Evolutionary conservation across 441 rosid species (phyloP).

Genomic region (Aquilaria agallochum): DNA sequence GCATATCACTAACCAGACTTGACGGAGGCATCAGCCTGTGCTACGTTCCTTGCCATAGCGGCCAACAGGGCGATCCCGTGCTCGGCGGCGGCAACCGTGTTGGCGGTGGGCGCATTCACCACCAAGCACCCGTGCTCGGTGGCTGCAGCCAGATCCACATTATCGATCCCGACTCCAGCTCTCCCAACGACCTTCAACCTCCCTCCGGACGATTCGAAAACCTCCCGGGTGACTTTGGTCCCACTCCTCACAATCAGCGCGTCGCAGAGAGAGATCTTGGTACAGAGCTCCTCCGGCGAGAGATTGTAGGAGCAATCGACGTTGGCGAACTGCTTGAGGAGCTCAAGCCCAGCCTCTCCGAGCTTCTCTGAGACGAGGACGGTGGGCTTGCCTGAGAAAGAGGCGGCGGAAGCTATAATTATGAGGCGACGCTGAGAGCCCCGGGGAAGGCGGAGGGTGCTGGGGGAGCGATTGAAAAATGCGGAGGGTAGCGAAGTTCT

Average conservation of each 20-base stretch:
- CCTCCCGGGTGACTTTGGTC: constrained; percentile 85
- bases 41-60: constrained; percentile 92
- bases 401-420: constrained; percentile 35
- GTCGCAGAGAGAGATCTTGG: constrained; percentile 82
- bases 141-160: constrained; percentile 96
- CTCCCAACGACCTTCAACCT: constrained; percentile 93
- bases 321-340: constrained; percentile 56
- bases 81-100: constrained; percentile 97
- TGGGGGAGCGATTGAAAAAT: constrained; percentile 24
- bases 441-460: constrained; percentile 12
- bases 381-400: constrained; percentile 51
- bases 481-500: constrained; percentile 31
- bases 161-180: constrained; percentile 97
- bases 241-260: constrained; percentile 91
- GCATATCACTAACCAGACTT: constrained; percentile 59
- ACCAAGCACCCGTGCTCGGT: constrained; percentile 96
- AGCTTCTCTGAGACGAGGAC: constrained; percentile 88
- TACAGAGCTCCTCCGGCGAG: constrained; percentile 75
- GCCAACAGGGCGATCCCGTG: constrained; percentile 92
- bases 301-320: constrained; percentile 84
- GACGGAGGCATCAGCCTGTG: constrained; percentile 90
- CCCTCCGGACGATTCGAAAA: constrained; percentile 83
- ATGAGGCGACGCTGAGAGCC: constrained; percentile 27
- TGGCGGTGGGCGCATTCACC: constrained; percentile 97
- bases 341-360: constrained; percentile 61